Conservation (phyloP, 495 filamentous ascomycete species). For the Aspergillus steynii region DNA sequence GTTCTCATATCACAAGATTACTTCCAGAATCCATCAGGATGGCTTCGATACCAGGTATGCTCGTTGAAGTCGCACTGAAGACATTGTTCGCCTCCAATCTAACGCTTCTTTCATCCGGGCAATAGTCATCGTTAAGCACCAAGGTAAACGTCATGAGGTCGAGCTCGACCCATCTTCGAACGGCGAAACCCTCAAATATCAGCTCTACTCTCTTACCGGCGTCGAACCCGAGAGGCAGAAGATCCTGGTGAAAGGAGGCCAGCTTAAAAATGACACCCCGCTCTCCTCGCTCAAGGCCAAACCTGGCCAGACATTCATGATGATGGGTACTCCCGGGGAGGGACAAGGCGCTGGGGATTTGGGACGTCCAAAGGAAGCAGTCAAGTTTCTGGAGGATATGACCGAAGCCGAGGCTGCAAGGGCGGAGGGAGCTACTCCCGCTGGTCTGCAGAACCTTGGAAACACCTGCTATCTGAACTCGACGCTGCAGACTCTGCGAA, state of each 20-base stretch:
- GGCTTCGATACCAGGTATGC: conserved; percentile 63
- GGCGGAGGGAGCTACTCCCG: conserved; percentile 78
- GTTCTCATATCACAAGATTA: background rate
- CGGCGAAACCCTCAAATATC: conserved; percentile 92
- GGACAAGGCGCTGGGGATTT: conserved; percentile 55
- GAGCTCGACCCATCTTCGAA: conserved; percentile 82
- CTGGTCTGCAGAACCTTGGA: conserved; percentile 88
- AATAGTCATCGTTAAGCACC: conserved; percentile 88
- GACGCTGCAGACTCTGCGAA: conserved; percentile 82
- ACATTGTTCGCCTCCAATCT: background rate
- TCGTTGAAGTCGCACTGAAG: background rate
- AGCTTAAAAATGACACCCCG: conserved; percentile 92
- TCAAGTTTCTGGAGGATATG: conserved; percentile 96
- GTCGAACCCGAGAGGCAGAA: conserved; percentile 97
- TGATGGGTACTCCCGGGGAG: conserved; percentile 88
- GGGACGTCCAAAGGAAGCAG: conserved; percentile 73
- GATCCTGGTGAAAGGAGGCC: conserved; percentile 88
- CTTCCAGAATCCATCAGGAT: conserved; percentile 36
- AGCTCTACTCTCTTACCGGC: conserved; percentile 90
- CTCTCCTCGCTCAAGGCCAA: conserved; percentile 83
- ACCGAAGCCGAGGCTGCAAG: conserved; percentile 89
- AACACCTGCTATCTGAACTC: conserved; percentile 99
- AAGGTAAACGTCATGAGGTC: conserved; percentile 90
- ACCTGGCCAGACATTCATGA: conserved; percentile 85
- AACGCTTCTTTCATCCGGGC: conserved; percentile 29